Conservation (phyloP, 2,329 filamentous ascomycete genomes). For the Ophiostoma pallidulum region DNA sequence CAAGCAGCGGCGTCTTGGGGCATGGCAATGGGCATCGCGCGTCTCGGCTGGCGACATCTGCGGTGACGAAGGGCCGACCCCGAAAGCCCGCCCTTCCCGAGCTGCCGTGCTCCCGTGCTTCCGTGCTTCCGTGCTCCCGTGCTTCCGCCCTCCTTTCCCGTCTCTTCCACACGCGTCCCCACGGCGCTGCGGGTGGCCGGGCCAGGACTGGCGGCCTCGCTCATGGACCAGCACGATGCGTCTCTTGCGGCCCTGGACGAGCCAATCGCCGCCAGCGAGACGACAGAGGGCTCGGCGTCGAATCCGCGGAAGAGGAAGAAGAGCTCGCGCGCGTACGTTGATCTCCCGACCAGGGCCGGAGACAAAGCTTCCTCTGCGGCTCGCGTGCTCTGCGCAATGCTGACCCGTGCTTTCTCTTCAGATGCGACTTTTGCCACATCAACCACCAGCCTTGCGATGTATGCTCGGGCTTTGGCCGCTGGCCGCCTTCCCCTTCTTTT, state of each 20-base stretch:
- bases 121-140: too few species aligned
- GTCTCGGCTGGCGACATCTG: constrained; percentile 2
- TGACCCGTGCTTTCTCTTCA: constrained; percentile 17
- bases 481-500: background rate
- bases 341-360: too few species aligned
- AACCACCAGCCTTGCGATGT: constrained; percentile 39
- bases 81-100: too few species aligned
- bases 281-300: constrained; percentile 17
- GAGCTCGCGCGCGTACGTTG: constrained; percentile 26
- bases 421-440: constrained; percentile 38
- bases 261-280: constrained; percentile 12
- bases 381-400: background rate
- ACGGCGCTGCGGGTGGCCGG: background rate
- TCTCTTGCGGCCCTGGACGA: constrained; percentile 10
- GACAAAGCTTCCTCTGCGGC: too few species aligned
- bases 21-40: background rate
- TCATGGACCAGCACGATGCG: constrained; percentile 14
- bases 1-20: background rate
- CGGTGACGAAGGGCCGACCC: constrained; percentile 1
- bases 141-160: too few species aligned
- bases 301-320: constrained; percentile 29
- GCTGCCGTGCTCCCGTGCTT: too few species aligned
- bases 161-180: too few species aligned
- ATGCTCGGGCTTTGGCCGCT: background rate
- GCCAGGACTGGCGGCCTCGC: constrained; percentile 1